Evolutionary conservation across 495 filamentous ascomycete species (phyloP).

Genomic region (Hypomontagnella monticulosa): DNA sequence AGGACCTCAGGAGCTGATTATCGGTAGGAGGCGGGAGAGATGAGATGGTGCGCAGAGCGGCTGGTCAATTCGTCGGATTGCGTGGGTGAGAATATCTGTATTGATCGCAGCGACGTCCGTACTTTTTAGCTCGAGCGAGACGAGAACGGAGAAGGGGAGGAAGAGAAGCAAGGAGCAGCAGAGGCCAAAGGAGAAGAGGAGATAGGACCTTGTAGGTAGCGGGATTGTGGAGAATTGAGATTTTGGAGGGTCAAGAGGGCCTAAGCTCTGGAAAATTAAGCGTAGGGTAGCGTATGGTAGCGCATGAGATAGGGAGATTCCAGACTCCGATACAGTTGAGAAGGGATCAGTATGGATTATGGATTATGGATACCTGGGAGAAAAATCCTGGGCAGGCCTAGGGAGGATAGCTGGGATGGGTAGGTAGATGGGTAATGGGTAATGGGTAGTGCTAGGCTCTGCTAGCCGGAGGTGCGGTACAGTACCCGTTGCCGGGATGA

Average conservation of each 20-base stretch:
- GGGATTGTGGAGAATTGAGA: constrained; percentile 43
- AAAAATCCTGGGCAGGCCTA: constrained; percentile 3
- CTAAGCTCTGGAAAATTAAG: constrained; percentile 44
- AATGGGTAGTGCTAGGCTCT: constrained; percentile 24
- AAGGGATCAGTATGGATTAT: too few species aligned
- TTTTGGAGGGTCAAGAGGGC: constrained; percentile 37
- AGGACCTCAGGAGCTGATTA: constrained; percentile 20
- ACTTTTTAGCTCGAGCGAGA: constrained; percentile 33
- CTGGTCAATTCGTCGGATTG: constrained; percentile 29
- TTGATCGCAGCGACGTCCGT: constrained; percentile 42
- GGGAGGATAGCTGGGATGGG: constrained; percentile 16
- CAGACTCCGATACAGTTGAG: constrained; percentile 39
- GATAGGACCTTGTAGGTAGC: constrained; percentile 35
- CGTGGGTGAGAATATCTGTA: constrained; percentile 15
- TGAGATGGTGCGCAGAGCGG: constrained; percentile 21
- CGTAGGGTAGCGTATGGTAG: constrained; percentile 34
- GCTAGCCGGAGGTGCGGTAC: constrained; percentile 44
- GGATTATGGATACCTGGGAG: constrained; percentile 9
- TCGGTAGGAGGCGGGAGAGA: constrained; percentile 33
- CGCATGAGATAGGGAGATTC: constrained; percentile 44
- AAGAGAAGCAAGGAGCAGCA: constrained; percentile 17
- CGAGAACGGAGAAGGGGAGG: constrained; percentile 30
- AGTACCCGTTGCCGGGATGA: constrained; percentile 43
- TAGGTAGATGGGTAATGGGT: constrained; percentile 4
- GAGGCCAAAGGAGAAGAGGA: constrained; percentile 20